phyloP scores from a whole-genome alignment of 148 eudicot genomes.

The Persicaria maculosa region DNA sequence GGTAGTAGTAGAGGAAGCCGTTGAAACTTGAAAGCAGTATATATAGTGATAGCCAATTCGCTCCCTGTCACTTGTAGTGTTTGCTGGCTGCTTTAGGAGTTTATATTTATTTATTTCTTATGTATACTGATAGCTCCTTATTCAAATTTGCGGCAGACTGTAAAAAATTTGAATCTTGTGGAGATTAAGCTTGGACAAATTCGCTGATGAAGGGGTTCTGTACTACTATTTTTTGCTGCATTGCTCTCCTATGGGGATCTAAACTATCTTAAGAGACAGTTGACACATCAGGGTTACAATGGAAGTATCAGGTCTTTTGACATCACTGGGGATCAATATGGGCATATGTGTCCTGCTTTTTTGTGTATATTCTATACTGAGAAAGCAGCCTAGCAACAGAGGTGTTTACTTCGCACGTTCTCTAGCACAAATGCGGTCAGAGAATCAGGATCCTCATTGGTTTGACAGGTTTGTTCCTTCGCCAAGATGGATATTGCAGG shows the following conservation, averaged over 20 bases:
- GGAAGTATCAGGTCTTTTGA: constrained; percentile 66
- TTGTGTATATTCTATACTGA: constrained; percentile 72
- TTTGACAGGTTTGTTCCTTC: constrained; percentile 77
- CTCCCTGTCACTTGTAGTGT: background rate
- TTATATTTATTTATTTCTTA: no score
- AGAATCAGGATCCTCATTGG: constrained; percentile 38
- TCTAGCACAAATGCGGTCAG: constrained; percentile 44
- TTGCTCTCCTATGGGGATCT: background rate
- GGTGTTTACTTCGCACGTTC: constrained; percentile 73
- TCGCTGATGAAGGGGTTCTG: no score
- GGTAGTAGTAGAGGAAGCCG: no score
- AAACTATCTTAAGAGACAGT: background rate
- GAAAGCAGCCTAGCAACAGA: constrained; percentile 82
- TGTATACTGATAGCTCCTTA: background rate
- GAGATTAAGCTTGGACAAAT: background rate
- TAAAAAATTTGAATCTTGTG: background rate
- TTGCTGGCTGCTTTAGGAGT: background rate
- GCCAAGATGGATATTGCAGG: constrained; percentile 85
- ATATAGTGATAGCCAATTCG: no score
- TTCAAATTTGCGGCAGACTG: background rate
- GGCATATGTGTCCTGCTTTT: constrained; percentile 50
- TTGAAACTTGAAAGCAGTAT: no score
- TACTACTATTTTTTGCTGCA: no score
- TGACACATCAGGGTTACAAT: constrained; percentile 29
- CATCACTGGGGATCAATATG: constrained; percentile 89